These are phyloP conservation scores for Favolaschia claudopus DNA, from an alignment of 768 basidiomycete species.

Conservation along the genomic window DNA sequence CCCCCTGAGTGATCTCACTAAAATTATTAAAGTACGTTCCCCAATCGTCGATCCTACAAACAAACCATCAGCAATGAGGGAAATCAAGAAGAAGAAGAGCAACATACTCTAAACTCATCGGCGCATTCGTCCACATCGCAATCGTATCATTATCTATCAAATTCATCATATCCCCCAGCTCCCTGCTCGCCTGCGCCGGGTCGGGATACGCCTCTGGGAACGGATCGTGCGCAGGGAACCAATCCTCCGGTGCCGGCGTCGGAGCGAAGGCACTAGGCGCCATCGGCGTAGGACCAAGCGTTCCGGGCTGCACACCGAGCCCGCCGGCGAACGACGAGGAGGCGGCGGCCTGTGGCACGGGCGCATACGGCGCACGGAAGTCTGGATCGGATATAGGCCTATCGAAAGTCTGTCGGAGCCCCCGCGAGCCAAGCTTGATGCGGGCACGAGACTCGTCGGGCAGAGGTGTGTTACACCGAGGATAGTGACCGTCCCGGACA, in stretches of 20 bases:
- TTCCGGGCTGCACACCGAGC: not conserved
- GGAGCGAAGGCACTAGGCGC: conserved; percentile 11
- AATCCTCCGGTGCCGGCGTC: not conserved
- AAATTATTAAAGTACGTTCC: conserved; percentile 16
- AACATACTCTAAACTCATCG: conserved; percentile 7
- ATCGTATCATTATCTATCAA: conserved; percentile 18
- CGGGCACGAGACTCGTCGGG: not conserved
- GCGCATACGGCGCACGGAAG: conserved; percentile 11
- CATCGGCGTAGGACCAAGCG: not conserved
- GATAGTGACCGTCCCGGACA: not conserved
- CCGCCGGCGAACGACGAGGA: conserved; percentile 13
- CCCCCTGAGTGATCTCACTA: conserved; percentile 12
- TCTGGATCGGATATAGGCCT: not conserved
- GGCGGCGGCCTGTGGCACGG: not conserved
- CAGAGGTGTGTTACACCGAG: not conserved
- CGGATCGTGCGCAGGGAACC: conserved; percentile 1
- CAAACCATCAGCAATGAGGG: not conserved
- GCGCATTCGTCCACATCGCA: conserved; percentile 19
- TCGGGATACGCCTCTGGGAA: not conserved
- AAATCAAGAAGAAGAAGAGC: not conserved
- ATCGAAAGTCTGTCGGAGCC: conserved; percentile 14
- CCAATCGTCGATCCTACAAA: conserved; percentile 15
- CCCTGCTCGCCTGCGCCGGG: not conserved
- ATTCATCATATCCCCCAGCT: conserved; percentile 5
- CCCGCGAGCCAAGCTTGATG: conserved; percentile 12